These are phyloP conservation scores for Sarcodon sp. DNA, from an alignment of 768 basidiomycete genomes.

Conservation along the genomic window DNA sequence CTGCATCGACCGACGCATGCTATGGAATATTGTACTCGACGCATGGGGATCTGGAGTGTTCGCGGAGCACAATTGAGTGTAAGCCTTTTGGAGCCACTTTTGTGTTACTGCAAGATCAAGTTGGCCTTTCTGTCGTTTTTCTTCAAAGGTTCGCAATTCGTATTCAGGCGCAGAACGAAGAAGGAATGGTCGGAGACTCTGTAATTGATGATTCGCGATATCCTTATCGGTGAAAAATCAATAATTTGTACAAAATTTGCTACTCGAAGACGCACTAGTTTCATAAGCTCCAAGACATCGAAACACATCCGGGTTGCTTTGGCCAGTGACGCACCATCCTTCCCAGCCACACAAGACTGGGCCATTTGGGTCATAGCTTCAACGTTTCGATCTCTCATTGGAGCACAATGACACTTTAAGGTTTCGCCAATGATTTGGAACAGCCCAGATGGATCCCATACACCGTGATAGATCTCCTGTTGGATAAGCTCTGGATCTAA, in stretches of 20 bases:
- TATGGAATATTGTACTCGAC: not conserved
- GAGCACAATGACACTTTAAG: conserved; percentile 85
- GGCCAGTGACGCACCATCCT: conserved; percentile 9
- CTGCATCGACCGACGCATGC: conserved; percentile 17
- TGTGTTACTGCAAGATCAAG: conserved; percentile 8
- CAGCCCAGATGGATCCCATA: conserved; percentile 71
- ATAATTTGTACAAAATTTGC: conserved; percentile 1
- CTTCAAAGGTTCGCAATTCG: conserved; percentile 68
- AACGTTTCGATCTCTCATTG: conserved; percentile 79
- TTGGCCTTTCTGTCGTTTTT: conserved; percentile 22
- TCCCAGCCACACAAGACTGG: conserved; percentile 39
- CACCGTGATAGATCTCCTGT: conserved; percentile 63
- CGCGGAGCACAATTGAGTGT: not conserved
- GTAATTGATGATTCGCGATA: conserved; percentile 92
- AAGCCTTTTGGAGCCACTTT: conserved; percentile 7
- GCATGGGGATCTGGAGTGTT: not conserved
- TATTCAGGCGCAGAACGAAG: conserved; percentile 68
- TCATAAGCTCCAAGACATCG: conserved; percentile 91
- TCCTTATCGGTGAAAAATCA: conserved; percentile 38
- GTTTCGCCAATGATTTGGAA: conserved; percentile 71
- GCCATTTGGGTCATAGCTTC: conserved; percentile 75
- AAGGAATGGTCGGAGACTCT: conserved; percentile 85
- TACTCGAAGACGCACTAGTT: conserved; percentile 40
- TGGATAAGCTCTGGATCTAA: conserved; percentile 77
- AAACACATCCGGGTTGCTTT: conserved; percentile 72